Conservation (phyloP, 257 asterid genomes). For the Gynochthodes officinalis region DNA sequence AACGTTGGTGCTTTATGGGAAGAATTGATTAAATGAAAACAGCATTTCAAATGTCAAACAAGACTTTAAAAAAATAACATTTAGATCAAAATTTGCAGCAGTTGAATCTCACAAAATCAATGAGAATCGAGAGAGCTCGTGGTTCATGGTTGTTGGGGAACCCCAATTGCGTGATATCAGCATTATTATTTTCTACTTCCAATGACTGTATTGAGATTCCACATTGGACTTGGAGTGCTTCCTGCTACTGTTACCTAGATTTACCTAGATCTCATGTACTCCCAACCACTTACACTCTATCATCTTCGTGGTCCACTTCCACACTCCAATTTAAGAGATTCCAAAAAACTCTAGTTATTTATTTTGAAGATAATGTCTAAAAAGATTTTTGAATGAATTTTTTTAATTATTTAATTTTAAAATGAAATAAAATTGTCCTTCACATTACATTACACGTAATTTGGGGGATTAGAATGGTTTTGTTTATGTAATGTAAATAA, state of each 20-base stretch:
- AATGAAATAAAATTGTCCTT: too few relatives aligned
- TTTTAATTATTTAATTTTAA: too few relatives aligned
- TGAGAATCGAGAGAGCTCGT: too few relatives aligned
- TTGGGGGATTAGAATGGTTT: too few relatives aligned
- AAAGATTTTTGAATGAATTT: too few relatives aligned
- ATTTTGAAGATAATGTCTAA: too few relatives aligned
- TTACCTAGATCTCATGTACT: background rate
- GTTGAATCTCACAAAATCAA: background rate
- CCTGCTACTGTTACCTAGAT: slow-evolving; percentile 8
- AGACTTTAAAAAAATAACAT: background rate
- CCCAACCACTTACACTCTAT: background rate
- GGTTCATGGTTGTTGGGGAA: background rate
- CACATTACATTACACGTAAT: too few relatives aligned
- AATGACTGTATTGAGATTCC: slow-evolving; percentile 18
- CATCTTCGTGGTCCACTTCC: background rate
- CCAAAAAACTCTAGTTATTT: too few relatives aligned
- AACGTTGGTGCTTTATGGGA: too few relatives aligned
- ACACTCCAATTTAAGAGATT: too few relatives aligned
- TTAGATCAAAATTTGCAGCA: background rate
- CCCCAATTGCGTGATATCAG: background rate
- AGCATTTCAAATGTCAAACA: background rate
- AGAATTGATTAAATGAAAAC: background rate
- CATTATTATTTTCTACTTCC: background rate
- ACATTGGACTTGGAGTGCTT: slow-evolving; percentile 1
- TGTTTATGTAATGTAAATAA: too few relatives aligned